Base-by-base conservation (phyloP, 2,329 filamentous ascomycete genomes). In the Aspergillus melleus region DNA sequence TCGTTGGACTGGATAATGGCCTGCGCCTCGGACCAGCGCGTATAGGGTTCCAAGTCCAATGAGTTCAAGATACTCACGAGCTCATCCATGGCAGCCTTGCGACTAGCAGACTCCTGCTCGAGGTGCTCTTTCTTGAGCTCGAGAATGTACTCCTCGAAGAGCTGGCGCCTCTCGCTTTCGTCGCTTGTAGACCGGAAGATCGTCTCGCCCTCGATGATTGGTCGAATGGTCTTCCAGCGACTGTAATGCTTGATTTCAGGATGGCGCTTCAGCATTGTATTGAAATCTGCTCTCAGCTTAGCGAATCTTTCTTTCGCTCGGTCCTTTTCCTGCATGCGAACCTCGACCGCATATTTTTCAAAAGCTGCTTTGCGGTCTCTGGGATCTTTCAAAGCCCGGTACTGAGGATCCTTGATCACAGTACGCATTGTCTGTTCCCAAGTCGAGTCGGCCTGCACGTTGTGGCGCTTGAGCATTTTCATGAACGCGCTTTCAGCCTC, bases 221-320 rank as follows among this genome's bases (percentile, higher is more conserved):
- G 92, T 53, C 91, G 88, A 55, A 94, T 95, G 16, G 92, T 97
- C 84, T 92, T 96, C 95, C 95, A 99, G 62, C 92, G 90, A 47
- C 94, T 97, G 76, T 96, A 97, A 75, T 97, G 88, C 76, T 93
- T 95, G 77, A 99, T 98, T 77, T 99, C 95, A 62, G 93, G 92
- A 76, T 99, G 94, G 66, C 92, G 93, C 78, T 90, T 92, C 66
- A 99, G 85, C 95, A 99, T 99, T 57, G 89, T 93, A 67, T 90
- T 90, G 77, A 99, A 99, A 81, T 98, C 95, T 76, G 90, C 85
- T 70, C 92, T 91, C 72, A 98, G 84, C 81, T 97, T 98, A 69
- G 91, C 84, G 76, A 96, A 84, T 73, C 95, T 89, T 79, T 98
- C 94, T 77, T 96, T 94, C 72, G 93, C 93, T 68, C 90, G 90